Evolutionary conservation across 805 yeast species (phyloP), one percentile per base, ranked within the genome.

Genomic region (Lipomyces chichibuensis): DNA sequence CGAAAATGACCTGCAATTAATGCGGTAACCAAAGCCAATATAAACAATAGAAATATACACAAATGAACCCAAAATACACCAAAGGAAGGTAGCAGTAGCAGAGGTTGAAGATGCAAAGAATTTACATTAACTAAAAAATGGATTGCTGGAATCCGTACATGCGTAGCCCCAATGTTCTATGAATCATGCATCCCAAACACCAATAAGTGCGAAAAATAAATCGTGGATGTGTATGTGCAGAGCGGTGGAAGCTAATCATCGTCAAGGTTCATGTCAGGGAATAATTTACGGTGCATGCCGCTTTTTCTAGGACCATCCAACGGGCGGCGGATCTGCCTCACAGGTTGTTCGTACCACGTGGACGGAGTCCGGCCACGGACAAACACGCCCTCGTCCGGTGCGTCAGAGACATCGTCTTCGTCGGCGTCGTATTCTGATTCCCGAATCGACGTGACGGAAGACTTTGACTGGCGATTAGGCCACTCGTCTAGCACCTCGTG

Each of bases 371-470:
- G 49, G 49, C 49, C 49, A 17, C 23, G 49, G 23, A 3, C 49
- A n/a, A 43, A n/a, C 17, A 13, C 17, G 39, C 39, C 53, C n/a
- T 49, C 53, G 32, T 52, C 55, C 17, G 27, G 17, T 17, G 7
- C 55, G 17, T 52, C 55, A n/a, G 17, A 1, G 32, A n/a, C 55
- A 23, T 23, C 55, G 55, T 52, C 55, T 11, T 52, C 55, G 20
- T 52, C 55, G 14, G 57, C 62, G 39, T 61, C 62, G 53, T 60
- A 60, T 32, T 61, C 65, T 11, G 60, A 32, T 37, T 60, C 64
- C 46, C 23, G 59, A 23, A 25, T 59, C 55, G n/a, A 20, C 33
- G 33, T 27, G 25, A 23, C 37, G 37, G 13, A 39, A 6, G n/a
- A 52, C 37, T 20, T 29, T 59, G 57, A 59, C 57, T 9, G 32